These are phyloP conservation scores for Rosa lucieae DNA, from an alignment of 306 rosid species.

Conservation along the genomic window DNA sequence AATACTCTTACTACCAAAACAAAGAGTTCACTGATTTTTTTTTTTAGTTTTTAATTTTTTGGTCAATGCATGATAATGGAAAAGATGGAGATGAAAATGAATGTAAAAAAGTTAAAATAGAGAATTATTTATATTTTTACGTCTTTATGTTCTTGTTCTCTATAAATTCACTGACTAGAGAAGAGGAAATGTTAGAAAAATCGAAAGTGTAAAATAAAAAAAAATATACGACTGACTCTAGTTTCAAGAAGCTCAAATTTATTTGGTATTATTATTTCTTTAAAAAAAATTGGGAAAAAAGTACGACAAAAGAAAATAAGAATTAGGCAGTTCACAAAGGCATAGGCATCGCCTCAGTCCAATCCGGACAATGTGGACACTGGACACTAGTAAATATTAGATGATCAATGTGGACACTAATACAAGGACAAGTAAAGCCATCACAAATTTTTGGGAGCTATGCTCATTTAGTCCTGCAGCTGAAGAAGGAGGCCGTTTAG, in stretches of 20 bases:
- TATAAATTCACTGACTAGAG: no score
- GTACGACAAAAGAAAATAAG: neutral
- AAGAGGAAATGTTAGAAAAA: no score
- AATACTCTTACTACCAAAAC: no score
- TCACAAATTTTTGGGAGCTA: slow-evolving; percentile 26
- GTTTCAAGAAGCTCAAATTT: no score
- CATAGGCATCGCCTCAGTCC: neutral
- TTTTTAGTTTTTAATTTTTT: no score
- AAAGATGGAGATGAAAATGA: neutral
- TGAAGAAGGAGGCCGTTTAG: slow-evolving; percentile 27
- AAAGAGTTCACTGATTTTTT: neutral
- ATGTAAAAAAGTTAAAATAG: neutral
- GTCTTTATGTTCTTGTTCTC: no score
- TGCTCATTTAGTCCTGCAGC: slow-evolving; percentile 27
- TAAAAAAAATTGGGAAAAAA: no score
- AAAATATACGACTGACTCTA: no score
- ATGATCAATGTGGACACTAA: slow-evolving; percentile 9
- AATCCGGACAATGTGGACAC: neutral
- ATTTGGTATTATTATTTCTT: accelerated
- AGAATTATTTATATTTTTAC: neutral
- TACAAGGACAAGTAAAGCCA: slow-evolving; percentile 32
- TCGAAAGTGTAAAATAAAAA: no score
- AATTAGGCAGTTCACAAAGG: neutral
- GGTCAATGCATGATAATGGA: neutral
- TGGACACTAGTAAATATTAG: neutral